phyloP scores from a whole-genome alignment of 352 stramenopile genomes.

The Halophytophthora polymorphica region DNA sequence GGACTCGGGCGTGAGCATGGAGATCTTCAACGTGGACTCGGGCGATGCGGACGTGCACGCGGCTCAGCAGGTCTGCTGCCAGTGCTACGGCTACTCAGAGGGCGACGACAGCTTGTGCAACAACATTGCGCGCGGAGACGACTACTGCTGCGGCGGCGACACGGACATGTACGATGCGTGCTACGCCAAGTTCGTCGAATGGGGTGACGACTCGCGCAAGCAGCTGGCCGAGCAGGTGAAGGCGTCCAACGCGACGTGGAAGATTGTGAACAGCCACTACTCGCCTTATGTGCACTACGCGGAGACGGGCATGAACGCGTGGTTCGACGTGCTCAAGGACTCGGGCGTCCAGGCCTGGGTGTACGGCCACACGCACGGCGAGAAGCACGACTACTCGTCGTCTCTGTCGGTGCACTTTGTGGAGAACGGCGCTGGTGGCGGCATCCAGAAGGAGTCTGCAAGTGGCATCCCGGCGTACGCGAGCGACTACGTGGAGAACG shows the following conservation, averaged over 20 bases:
- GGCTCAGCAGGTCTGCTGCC: constrained; percentile 48
- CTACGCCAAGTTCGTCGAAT: constrained; percentile 50
- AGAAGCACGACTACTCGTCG: constrained; percentile 73
- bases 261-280: constrained; percentile 70
- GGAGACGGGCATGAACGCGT: constrained; percentile 26
- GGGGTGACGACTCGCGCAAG: constrained; percentile 63
- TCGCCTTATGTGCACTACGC: constrained; percentile 47
- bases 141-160: constrained; percentile 52
- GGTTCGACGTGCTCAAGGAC: constrained; percentile 40
- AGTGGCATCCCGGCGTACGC: constrained; percentile 61
- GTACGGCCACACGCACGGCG: constrained; percentile 61
- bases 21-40: constrained; percentile 64
- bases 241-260: constrained; percentile 52
- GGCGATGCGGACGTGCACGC: constrained; percentile 50
- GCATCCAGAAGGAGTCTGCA: constrained; percentile 73
- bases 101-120: constrained; percentile 37
- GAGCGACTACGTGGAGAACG: constrained; percentile 47
- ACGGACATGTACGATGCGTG: constrained; percentile 53
- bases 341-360: constrained; percentile 39
- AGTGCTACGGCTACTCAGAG: constrained; percentile 55
- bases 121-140: constrained; percentile 41
- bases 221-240: constrained; percentile 37
- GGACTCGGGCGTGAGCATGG: constrained; percentile 38
- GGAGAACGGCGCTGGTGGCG: constrained; percentile 65
- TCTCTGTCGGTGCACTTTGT: constrained; percentile 47